These are phyloP conservation scores for Leccinum subgranulosum DNA, from an alignment of 768 basidiomycete species.

Conservation along the genomic window DNA sequence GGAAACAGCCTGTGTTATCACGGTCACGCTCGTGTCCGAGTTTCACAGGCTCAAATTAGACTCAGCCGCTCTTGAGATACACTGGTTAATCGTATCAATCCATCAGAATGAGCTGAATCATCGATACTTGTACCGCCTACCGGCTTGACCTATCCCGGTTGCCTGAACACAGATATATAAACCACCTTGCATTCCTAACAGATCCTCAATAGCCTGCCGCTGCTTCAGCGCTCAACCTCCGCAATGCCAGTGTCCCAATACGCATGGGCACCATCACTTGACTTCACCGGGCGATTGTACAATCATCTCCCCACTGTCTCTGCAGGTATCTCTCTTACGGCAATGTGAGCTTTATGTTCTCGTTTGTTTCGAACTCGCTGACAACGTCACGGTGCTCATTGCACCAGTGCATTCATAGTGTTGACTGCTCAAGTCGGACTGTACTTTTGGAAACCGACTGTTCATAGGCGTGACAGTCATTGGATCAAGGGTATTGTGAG, in stretches of 20 bases:
- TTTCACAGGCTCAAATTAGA: no score
- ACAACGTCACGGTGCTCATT: no score
- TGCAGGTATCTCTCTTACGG: conserved; percentile 11
- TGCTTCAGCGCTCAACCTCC: not conserved
- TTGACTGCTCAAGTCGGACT: conserved; percentile 23
- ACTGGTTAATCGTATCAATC: not conserved
- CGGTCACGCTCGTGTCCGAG: no score
- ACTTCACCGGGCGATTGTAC: conserved; percentile 3
- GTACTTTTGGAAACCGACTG: conserved; percentile 18
- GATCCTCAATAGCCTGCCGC: not conserved
- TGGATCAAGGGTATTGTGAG: conserved; percentile 25
- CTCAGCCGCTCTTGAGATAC: no score
- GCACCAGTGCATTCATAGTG: conserved; percentile 15
- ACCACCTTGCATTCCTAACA: not conserved
- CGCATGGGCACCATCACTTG: not conserved
- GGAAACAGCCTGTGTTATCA: not conserved
- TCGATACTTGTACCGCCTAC: not conserved
- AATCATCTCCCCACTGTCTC: conserved; percentile 7
- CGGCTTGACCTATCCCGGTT: not conserved
- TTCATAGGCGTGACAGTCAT: conserved; percentile 14
- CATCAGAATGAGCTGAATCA: not conserved
- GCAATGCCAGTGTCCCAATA: no score
- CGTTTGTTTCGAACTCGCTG: not conserved
- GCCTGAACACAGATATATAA: conserved; percentile 8
- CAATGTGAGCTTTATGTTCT: conserved; percentile 5